Percentiles rank a stretch among this genome's conserved stretches.
Conservation (phyloP, 345 rosid genomes). For the Sapria himalayana region DNA sequence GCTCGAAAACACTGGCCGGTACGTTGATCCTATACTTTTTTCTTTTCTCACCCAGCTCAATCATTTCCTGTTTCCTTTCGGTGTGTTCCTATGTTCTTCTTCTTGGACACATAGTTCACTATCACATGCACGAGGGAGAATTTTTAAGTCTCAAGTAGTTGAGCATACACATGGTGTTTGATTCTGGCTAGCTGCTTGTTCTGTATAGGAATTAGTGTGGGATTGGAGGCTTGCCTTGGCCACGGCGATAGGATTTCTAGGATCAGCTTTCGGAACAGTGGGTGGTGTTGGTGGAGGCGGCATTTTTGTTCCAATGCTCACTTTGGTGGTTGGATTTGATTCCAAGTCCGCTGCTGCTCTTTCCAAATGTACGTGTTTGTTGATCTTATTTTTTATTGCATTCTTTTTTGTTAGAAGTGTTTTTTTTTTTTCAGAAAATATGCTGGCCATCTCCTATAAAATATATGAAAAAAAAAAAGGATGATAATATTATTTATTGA, state of each 20-base stretch:
- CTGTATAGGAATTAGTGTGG: constrained; percentile 36
- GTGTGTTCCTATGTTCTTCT: not conserved
- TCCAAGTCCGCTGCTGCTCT: constrained; percentile 95
- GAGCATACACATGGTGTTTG: not conserved
- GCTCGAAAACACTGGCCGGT: constrained; percentile 55
- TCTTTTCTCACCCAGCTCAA: not conserved
- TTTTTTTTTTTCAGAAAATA: too few species aligned
- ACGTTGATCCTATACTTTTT: constrained; percentile 5
- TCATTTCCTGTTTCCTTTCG: not conserved
- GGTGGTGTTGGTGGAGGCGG: constrained; percentile 99
- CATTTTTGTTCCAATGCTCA: constrained; percentile 92
- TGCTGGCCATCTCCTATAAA: too few species aligned
- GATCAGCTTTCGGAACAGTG: constrained; percentile 86
- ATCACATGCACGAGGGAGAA: too few species aligned
- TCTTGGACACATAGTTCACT: too few species aligned
- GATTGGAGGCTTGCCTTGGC: constrained; percentile 50
- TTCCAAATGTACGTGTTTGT: constrained; percentile 42
- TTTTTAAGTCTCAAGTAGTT: not conserved
- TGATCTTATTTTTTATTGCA: not conserved
- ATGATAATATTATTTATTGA: too few species aligned
- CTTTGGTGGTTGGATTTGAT: constrained; percentile 70
- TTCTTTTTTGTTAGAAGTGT: too few species aligned
- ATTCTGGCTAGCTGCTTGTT: not conserved
- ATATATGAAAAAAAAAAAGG: too few species aligned
- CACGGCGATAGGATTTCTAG: constrained; percentile 65